Evolutionary conservation across 495 filamentous ascomycete species (phyloP), one percentile per base, ranked within the genome.

Genomic region (Elasticomyces elasticus): DNA sequence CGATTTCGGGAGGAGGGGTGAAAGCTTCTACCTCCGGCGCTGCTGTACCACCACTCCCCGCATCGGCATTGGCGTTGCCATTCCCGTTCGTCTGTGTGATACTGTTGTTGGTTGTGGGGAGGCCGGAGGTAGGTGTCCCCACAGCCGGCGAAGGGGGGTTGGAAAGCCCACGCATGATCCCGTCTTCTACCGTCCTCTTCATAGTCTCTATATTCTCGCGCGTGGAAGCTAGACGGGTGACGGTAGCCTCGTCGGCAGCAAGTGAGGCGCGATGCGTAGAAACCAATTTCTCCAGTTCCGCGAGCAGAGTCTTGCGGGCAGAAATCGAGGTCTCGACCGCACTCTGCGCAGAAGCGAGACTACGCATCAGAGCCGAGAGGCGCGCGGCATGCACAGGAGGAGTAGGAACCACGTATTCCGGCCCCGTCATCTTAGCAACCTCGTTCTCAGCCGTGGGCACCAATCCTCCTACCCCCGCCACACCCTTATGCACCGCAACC

Each of bases 331-430:
- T 88, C 2, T 86, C 84, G 1, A 97, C 87, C 0, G 90, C 90
- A 38, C 81, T 85, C 69, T 97, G 89, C n/a, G 92, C 92, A 51
- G 79, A 87, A 30, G 89, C 88, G 15, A 99, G 78, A 2, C 79
- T 81, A 71, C 92, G 95, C 46, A 97, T 75, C 7, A 99, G 73
- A 2, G 86, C 82, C 57, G 82, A 87, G 19, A 98, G 82, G 15
- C 89, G 84, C 25, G 94, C 94, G 1, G 92, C 92, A 64, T 94
- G 85, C 10, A 97, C 89, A 1, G 92, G 89, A 9, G 89, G 81
- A 0, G 86, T 78, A 5, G 90, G 87, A 6, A 79, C 64, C 2
- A 77, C 71, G 6, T 75, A 76, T 35, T 72, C 69, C 1, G 86
- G 77, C 55, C 91, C 86, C 30, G 81, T 79, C 61, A 92, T 72